These are phyloP conservation scores for Diaporthe batatas DNA, from an alignment of 2,329 filamentous ascomycete species.

Conservation along the genomic window DNA sequence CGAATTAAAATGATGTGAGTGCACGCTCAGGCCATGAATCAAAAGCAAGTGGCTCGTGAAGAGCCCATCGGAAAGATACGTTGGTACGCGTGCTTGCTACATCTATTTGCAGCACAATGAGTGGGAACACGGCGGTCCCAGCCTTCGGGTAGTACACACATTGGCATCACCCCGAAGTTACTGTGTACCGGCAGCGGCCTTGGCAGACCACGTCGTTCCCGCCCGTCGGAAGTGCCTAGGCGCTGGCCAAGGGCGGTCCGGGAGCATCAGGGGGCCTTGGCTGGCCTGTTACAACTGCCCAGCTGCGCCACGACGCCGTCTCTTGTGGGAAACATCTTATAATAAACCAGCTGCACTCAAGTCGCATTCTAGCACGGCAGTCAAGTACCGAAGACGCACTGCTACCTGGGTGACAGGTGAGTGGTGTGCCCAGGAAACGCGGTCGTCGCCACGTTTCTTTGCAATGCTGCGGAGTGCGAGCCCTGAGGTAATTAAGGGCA, in stretches of 20 bases:
- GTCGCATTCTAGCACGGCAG: background rate
- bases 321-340: background rate
- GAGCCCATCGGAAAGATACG: too few species aligned
- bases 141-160: too few species aligned
- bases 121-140: background rate
- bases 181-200: constrained; percentile 12
- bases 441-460: constrained; percentile 6
- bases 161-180: background rate
- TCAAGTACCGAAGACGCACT: constrained; percentile 3
- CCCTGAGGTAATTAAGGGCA: background rate
- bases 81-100: background rate
- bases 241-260: constrained; percentile 26
- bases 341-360: background rate
- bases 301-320: background rate
- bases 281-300: background rate
- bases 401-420: background rate
- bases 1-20: too few species aligned
- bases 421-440: background rate
- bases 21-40: too few species aligned
- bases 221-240: constrained; percentile 3
- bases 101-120: background rate
- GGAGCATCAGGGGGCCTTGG: constrained; percentile 7
- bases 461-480: background rate
- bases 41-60: too few species aligned
- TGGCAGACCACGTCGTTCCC: constrained; percentile 10